Conservation (phyloP, 2,329 filamentous ascomycete genomes). For the Fusarium sterilihyphosum region DNA sequence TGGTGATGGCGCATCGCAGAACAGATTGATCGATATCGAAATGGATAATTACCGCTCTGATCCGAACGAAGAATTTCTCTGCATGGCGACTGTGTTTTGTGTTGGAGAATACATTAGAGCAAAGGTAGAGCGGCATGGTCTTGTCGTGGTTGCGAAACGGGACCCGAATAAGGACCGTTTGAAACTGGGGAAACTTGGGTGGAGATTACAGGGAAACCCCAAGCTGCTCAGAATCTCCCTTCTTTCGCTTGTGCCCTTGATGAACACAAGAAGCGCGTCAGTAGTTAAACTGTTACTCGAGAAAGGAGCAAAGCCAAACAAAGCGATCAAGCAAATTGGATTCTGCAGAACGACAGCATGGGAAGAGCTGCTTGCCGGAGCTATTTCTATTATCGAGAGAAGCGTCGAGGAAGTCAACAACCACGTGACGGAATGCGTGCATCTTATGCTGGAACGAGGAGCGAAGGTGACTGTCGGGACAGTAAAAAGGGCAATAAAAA, state of each 20-base stretch:
- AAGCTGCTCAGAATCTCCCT: not conserved
- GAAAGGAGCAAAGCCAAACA: not conserved
- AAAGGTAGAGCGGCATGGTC: not conserved
- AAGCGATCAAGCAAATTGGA: accelerated
- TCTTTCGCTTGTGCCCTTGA: not conserved
- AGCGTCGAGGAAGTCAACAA: accelerated
- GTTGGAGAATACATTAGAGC: not conserved
- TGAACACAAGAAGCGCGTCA: accelerated
- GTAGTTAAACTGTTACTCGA: not conserved
- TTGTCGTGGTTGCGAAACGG: not conserved
- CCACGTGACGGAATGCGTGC: not conserved
- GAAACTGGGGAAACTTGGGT: not conserved
- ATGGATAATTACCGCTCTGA: not conserved
- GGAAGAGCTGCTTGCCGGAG: not conserved
- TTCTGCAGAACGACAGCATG: not conserved
- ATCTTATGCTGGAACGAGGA: not conserved
- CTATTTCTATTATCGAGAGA: not conserved
- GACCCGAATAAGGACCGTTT: accelerated
- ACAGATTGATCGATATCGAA: not conserved
- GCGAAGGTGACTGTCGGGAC: not conserved
- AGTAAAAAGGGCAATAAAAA: not conserved
- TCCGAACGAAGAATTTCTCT: not conserved
- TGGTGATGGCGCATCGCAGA: not conserved
- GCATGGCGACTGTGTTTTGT: not conserved
- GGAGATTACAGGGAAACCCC: not conserved